Base-by-base conservation (phyloP, 306 rosid species). In the Astragalus membranaceus region DNA sequence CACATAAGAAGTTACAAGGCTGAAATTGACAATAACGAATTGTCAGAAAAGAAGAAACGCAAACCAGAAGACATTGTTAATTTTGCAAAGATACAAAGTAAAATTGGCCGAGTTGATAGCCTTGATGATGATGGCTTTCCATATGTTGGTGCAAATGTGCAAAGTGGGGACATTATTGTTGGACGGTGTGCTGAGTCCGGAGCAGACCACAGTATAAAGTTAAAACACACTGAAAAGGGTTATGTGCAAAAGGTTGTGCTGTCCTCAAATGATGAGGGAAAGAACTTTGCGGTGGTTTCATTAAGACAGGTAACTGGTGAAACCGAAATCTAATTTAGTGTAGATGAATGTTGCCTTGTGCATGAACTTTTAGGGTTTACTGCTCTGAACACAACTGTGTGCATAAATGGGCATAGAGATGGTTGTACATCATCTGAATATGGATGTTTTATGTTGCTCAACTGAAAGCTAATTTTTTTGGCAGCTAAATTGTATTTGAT, bases 41-140 rank as follows among this genome's bases (percentile, higher is more conserved):
- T 89, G 5, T 11, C 80, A 4, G 97, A 95, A 5, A 90, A 94
- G 80, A 87, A 80, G 80, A 87, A 80, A 80, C 65, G 92, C 44
- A 95, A 87, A 69, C 83, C 92, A 6, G 98, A 88, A 6, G 99
- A 91, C 41, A 78, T 80, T 12, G 76, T 95, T 4, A 91, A 84
- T 51, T 95, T 95, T 86, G 99, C 89, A 42, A 95, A 91, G 84
- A 70, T 86, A 26, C 96, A 85, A 48, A 95, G 99, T 78, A 87
- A 85, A 71, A 87, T 84, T 69, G 99, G 97, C 5, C 87, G 96
- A 14, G 97, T 89, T 55, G 99, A 95, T 80, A 87, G 90, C 80
- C 90, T 95, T 2, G 99, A 95, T 58, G 97, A 95, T 8, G 99
- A 95, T 29, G 99, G 99, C 59, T 85, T 95, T 77, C 96, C 99